Evolutionary conservation across 1,284 basidiomycete species (phyloP), one percentile per base, ranked within the genome.

Genomic region (Lignosus rhinocerotis): DNA sequence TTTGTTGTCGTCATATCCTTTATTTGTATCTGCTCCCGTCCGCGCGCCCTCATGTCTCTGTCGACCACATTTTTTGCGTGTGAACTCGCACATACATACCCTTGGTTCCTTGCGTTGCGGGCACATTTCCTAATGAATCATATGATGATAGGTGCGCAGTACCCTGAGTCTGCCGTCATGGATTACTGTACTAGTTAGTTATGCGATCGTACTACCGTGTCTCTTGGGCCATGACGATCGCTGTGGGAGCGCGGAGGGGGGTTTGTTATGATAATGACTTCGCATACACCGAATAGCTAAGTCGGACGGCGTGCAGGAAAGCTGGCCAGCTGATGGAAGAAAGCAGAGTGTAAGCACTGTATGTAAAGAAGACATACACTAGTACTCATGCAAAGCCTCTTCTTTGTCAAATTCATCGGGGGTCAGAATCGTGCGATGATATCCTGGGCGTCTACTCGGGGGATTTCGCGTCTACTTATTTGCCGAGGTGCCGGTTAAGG

Each of bases 1-100:
- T 45, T 16, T 56, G 34, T 16, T 41, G 7, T 41, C 30, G 46
- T 38, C 33, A 42, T 55, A 36, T 14, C 33, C 33, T 50, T 17
- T 14, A 21, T 38, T 45, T 32, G n/a, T 33, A 21, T 14, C 1
- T 34, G 58, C 50, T 53, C 57, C 54, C 56, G 59, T 63, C 59
- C 59, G 54, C 56, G 59, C 54, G 47, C 55, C 58, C 53, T 46
- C 32, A 11, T 25, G 19, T 33, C 38, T 31, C n/a, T 39, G 14
- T n/a, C 14, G 11, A 12, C 14, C n/a, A 7, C 34, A 10, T 14
- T 14, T 43, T 19, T 5, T 36, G 8, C 45, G n/a, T 21, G 16
- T 19, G n/a, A 30, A 7, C n/a, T 45, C 16, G 16, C 19, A 11
- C 10, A 19, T 33, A 42, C 54, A 38, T 51, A 51, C 48, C 47